phyloP scores from a whole-genome alignment of 805 yeast genomes.

The Wickerhamia fluorescens region DNA sequence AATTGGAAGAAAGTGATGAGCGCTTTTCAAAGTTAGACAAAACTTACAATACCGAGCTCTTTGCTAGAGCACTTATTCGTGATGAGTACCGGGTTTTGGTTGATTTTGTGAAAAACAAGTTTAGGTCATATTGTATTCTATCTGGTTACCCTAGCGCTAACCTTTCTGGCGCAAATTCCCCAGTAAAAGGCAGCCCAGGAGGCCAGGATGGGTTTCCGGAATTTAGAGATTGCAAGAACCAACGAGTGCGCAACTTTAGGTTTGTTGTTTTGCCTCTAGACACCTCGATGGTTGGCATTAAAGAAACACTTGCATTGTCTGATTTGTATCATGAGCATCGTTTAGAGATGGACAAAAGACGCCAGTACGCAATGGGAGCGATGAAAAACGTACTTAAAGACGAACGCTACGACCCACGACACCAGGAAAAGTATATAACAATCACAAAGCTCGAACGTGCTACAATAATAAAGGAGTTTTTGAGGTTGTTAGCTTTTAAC shows the following conservation, averaged over 20 bases:
- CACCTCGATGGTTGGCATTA: conserved; percentile 12
- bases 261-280: conserved; percentile 17
- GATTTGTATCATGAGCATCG: conserved; percentile 53
- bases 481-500: conserved; percentile 47
- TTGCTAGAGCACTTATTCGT: conserved; percentile 33
- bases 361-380: conserved; percentile 30
- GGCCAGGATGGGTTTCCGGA: conserved; percentile 9
- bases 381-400: conserved; percentile 8
- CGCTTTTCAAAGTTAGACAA: conserved; percentile 39
- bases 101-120: conserved; percentile 62
- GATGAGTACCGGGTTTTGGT: conserved; percentile 62
- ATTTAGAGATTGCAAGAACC: conserved; percentile 18
- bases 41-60: conserved; percentile 43
- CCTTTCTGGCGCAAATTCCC: conserved; percentile 14
- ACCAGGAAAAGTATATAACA: conserved; percentile 4
- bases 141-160: conserved; percentile 37
- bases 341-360: conserved; percentile 27
- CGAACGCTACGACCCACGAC: no score
- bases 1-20: conserved; percentile 1
- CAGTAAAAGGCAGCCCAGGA: conserved; percentile 10
- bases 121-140: conserved; percentile 53
- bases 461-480: conserved; percentile 39
- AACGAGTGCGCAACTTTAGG: conserved; percentile 12
- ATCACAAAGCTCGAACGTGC: conserved; percentile 30
- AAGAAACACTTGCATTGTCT: conserved; percentile 33